Base-by-base conservation (phyloP, 2,329 filamentous ascomycete genomes). In the Aspergillus carbonarius region DNA sequence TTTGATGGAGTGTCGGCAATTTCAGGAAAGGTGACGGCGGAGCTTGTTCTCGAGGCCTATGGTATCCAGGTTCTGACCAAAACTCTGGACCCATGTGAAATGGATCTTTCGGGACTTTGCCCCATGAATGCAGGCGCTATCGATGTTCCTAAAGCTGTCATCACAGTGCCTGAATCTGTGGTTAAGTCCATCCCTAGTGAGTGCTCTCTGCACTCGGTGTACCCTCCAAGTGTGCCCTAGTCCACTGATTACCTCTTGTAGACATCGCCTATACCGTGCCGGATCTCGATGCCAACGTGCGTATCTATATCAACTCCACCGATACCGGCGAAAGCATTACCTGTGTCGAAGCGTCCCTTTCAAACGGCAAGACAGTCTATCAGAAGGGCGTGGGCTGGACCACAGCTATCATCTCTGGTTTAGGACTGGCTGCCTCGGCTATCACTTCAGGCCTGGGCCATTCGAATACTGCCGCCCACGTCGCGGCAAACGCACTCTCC, bases 311-410 rank as follows among this genome's bases (percentile, higher is more conserved):
- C 81, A 93, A 91, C 72, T 82, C 85, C 63, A 88, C 85, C 5
- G 78, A 83, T 13, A 86, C 83, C 1, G 81, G 83, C 54, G 78
- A 83, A 52, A 86, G 83, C 68, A 85, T 96, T 54, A 92, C 93
- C 57, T 98, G 93, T 74, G 87, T 97, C 54, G 90, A 96, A 79
- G 92, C 92, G 50, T 82, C 88, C 62, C 83, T 97, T 55, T 96
- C 92, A 66, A 98, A 97, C 75, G 91, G 90, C 62, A 91, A 96
- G 78, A 96, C 92, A 0, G 93, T 97, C 55, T 88, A 97, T 73
- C 86, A 96, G 68, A 81, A 91, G 61, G 92, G 88, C 60, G 92
- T 97, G 40, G 92, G 92, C 68, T 97, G 93, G 93, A 83, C 87
- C 37, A 92, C 93, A 25, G 93, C 93, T 58, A 82, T 96, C 66